A percentile compares a stretch with the other conserved stretches of the same genome.
Evolutionary conservation across 768 basidiomycete genomes (phyloP).

Genomic region (Boletus tomentosulus): DNA sequence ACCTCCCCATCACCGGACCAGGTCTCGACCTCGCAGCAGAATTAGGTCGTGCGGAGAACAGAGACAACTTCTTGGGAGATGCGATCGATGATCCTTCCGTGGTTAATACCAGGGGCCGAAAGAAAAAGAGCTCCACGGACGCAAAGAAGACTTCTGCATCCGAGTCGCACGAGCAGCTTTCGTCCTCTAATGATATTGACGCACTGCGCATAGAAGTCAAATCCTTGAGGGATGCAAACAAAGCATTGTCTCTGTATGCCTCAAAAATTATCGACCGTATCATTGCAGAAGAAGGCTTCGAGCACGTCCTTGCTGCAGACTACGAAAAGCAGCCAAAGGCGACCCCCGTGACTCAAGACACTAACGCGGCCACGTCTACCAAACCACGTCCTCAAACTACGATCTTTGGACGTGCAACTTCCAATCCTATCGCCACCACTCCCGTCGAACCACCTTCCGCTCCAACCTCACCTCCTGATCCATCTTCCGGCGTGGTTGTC

Average conservation of each 20-base stretch:
- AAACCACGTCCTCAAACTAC: conserved; percentile 64
- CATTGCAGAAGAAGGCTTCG: conserved; percentile 93
- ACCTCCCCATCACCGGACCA: conserved; percentile 83
- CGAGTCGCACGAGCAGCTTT: conserved; percentile 41
- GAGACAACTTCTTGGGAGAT: conserved; percentile 65
- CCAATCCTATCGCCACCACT: conserved; percentile 38
- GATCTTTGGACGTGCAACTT: conserved; percentile 38
- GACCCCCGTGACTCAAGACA: conserved; percentile 28
- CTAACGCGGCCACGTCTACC: conserved; percentile 9
- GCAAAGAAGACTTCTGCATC: conserved; percentile 32
- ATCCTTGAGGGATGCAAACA: conserved; percentile 91
- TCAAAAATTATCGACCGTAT: conserved; percentile 98
- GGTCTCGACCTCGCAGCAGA: conserved; percentile 89
- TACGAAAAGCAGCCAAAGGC: conserved; percentile 64
- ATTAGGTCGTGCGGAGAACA: conserved; percentile 87
- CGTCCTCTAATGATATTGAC: conserved; percentile 57
- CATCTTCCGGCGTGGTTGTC: conserved; percentile 19
- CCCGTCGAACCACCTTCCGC: conserved; percentile 22
- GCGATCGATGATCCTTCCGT: conserved; percentile 47
- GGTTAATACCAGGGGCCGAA: conserved; percentile 44
- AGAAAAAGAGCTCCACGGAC: conserved; percentile 33
- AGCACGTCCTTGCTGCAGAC: conserved; percentile 92
- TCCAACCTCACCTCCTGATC: conserved; percentile 16
- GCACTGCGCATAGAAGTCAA: conserved; percentile 85
- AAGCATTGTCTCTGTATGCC: conserved; percentile 90